These are phyloP conservation scores for Daldinia concentrica DNA, from an alignment of 495 filamentous ascomycete species.

Conservation along the genomic window DNA sequence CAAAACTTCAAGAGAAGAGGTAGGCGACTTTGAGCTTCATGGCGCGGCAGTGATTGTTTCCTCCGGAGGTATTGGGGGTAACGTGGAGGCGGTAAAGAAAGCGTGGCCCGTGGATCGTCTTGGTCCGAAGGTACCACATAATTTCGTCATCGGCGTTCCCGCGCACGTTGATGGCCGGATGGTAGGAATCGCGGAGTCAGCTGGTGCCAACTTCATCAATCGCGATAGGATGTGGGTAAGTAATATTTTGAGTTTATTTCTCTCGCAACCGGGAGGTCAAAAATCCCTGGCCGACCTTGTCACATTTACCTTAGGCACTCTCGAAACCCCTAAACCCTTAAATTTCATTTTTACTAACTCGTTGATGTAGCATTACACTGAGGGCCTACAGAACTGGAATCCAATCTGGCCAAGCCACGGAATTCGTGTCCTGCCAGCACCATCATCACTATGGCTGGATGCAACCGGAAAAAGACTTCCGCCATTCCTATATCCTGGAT, in stretches of 20 bases:
- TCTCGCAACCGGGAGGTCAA: too few species aligned
- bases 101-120: constrained; percentile 58
- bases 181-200: constrained; percentile 58
- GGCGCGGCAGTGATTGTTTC: constrained; percentile 57
- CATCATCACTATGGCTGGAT: constrained; percentile 64
- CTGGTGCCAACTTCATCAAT: constrained; percentile 60
- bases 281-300: too few species aligned
- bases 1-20: constrained; percentile 51
- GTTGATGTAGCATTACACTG: constrained; percentile 56
- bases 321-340: too few species aligned
- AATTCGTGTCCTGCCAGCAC: constrained; percentile 60
- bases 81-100: constrained; percentile 60
- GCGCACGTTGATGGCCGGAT: constrained; percentile 63
- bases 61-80: constrained; percentile 61
- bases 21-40: constrained; percentile 56
- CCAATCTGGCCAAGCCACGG: constrained; percentile 63
- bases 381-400: constrained; percentile 62
- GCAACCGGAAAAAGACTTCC: constrained; percentile 61
- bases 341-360: too few species aligned
- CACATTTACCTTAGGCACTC: too few species aligned
- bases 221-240: constrained; percentile 58
- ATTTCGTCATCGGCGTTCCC: constrained; percentile 62
- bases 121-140: constrained; percentile 56
- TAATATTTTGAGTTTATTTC: not conserved
- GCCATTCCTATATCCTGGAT: constrained; percentile 58